Evolutionary conservation across 2,329 filamentous ascomycete species (phyloP).

Genomic region (Amesomyces nigricolor): DNA sequence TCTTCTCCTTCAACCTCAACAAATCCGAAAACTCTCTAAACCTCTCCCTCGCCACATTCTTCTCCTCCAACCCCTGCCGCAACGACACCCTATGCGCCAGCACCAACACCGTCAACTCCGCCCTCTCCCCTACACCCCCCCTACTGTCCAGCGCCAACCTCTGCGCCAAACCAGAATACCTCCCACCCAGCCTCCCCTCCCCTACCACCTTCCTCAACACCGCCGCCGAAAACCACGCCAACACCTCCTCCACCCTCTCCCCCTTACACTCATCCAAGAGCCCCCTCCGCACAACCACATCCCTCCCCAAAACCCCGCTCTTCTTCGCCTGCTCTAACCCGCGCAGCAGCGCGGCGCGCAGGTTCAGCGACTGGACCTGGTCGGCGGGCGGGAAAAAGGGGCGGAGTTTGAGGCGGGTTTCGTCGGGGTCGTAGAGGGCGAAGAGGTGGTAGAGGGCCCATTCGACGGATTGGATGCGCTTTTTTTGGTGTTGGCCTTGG

Average conservation of each 20-base stretch:
- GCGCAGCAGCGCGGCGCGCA: constrained; percentile 77
- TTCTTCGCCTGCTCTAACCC: constrained; percentile 83
- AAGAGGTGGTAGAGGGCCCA: constrained; percentile 91
- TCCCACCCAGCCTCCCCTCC: constrained; percentile 26
- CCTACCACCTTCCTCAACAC: constrained; percentile 67
- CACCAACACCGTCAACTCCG: constrained; percentile 58
- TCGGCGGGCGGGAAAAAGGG: constrained; percentile 89
- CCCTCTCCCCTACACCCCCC: constrained; percentile 50
- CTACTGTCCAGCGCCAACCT: constrained; percentile 54
- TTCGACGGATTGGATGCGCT: constrained; percentile 75
- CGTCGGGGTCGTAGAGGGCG: constrained; percentile 71
- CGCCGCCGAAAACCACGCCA: constrained; percentile 76
- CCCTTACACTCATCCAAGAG: constrained; percentile 97
- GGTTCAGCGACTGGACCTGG: constrained; percentile 82
- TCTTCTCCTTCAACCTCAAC: constrained; percentile 56
- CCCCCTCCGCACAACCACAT: constrained; percentile 78
- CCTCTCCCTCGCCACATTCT: constrained; percentile 50
- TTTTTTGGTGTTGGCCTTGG: constrained; percentile 78
- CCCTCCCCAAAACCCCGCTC: constrained; percentile 72
- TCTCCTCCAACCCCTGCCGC: constrained; percentile 51
- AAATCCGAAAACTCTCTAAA: constrained; percentile 61
- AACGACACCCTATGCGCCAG: constrained; percentile 69
- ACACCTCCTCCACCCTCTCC: constrained; percentile 79
- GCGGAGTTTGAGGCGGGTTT: constrained; percentile 75
- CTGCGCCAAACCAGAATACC: constrained; percentile 46